Percentiles rank a stretch among this genome's conserved stretches.
These are phyloP conservation scores for Solanum bulbocastanum DNA, from an alignment of 257 asterid genomes.

Conservation along the genomic window DNA sequence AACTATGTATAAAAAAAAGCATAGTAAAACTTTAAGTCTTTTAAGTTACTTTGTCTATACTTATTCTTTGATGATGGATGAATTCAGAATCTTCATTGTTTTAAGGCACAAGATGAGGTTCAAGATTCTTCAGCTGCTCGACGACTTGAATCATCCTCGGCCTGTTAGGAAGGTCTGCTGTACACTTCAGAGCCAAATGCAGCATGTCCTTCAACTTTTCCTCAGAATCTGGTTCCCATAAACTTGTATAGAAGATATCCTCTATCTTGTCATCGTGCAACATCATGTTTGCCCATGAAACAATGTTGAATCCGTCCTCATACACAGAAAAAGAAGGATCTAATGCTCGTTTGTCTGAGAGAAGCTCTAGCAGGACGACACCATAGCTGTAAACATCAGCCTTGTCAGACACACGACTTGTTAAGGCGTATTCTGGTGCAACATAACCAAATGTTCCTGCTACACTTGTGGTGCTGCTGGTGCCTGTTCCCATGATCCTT, in stretches of 20 bases:
- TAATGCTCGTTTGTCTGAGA: constrained; percentile 73
- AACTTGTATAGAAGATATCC: constrained; percentile 63
- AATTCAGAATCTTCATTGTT: not conserved
- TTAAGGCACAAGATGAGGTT: constrained; percentile 45
- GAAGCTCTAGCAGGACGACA: constrained; percentile 72
- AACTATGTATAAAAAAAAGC: not conserved
- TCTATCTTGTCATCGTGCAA: constrained; percentile 55
- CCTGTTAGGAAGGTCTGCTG: constrained; percentile 61
- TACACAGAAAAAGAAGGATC: constrained; percentile 78
- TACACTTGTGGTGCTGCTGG: constrained; percentile 72
- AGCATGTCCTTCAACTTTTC: constrained; percentile 72
- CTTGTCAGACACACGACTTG: constrained; percentile 87
- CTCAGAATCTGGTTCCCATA: constrained; percentile 79
- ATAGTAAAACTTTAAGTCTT: not conserved
- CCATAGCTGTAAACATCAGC: constrained; percentile 96
- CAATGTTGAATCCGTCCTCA: constrained; percentile 82
- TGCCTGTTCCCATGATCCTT: constrained; percentile 57
- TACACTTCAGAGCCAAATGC: constrained; percentile 73
- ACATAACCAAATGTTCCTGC: constrained; percentile 91
- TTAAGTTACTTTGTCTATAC: not conserved
- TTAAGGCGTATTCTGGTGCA: constrained; percentile 87
- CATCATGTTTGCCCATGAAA: constrained; percentile 86
- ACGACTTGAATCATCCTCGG: constrained; percentile 86
- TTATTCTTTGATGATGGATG: not conserved
- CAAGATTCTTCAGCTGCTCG: constrained; percentile 65